phyloP scores from a whole-genome alignment of 352 stramenopile species.

The Globisporangium okanoganense region DNA sequence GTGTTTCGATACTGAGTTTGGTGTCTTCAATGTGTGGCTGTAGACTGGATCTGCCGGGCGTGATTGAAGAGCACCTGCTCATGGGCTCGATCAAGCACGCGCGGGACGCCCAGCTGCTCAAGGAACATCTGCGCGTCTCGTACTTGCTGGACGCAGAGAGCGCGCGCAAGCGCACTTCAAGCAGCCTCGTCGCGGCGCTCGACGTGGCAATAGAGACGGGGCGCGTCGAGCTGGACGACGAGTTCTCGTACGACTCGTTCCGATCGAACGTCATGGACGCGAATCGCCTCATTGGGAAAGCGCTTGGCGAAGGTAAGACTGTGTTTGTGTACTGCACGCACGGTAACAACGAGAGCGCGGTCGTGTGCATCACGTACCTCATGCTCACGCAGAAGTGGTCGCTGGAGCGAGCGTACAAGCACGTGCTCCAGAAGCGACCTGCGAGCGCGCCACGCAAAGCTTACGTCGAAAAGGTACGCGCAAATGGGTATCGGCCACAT shows the following conservation, averaged over 20 bases:
- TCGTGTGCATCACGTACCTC: conserved; percentile 64
- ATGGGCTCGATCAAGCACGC: conserved; percentile 60
- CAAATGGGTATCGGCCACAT: neutral
- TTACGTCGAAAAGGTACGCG: conserved; percentile 61
- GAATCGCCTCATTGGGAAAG: conserved; percentile 45
- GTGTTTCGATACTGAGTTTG: neutral
- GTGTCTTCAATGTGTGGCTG: neutral
- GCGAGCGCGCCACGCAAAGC: conserved; percentile 53
- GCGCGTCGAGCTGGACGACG: conserved; percentile 60
- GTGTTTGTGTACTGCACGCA: conserved; percentile 74
- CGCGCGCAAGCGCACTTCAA: conserved; percentile 40
- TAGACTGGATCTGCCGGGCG: conserved; percentile 60
- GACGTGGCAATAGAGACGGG: conserved; percentile 28
- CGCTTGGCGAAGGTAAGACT: conserved; percentile 34
- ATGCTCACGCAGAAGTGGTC: conserved; percentile 58
- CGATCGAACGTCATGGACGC: conserved; percentile 31
- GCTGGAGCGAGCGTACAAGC: conserved; percentile 55
- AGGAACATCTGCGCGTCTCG: conserved; percentile 39
- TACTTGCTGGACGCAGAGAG: conserved; percentile 63
- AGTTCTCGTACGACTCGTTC: conserved; percentile 60
- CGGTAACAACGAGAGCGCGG: conserved; percentile 64
- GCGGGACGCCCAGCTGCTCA: conserved; percentile 47
- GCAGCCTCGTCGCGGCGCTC: conserved; percentile 13
- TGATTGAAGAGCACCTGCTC: conserved; percentile 49
- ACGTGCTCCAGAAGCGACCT: conserved; percentile 55